Base-by-base conservation (phyloP, 176 grass and related monocot species). In the Phragmites australis region DNA sequence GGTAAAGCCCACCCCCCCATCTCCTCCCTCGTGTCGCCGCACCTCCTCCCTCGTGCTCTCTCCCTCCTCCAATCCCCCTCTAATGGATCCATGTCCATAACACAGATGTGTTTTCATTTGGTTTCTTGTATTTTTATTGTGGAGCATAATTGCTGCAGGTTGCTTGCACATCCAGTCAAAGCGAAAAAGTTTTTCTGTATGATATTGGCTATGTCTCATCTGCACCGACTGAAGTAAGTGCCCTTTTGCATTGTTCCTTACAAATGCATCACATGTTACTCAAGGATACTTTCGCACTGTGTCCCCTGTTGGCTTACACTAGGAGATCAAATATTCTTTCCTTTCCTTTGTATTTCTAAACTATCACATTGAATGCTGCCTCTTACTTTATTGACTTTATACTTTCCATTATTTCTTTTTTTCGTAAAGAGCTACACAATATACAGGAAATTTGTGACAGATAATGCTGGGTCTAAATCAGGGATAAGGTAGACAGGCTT, bases 131-230 rank as follows among this genome's bases (percentile, higher is more conserved):
- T 67, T 75, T 78, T 75, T n/a, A 69, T 81, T 56, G 19, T 70
- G 32, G 61, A 84, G 22, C n/a, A 65, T 83, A 68, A 34, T 6
- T 81, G 34, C 14, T 90, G 85, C 87, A 97, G 95, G 83, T 97
- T 83, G 95, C 81, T 85, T 97, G 92, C 81, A 71, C 81, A 80
- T 94, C 95, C 81, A 87, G 78, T 67, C 83, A 89, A 75, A 87
- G 34, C 75, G 89, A 94, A 37, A 82, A 85, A 68, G 67, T 97
- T 75, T 72, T 82, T 43, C 52, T 94, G 59, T 90, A 85, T 85
- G 92, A 97, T 82, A 94, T 97, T 60, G 81, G 92, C 44, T 92
- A 89, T 80, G 53, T 92, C 63, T 93, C 92, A 72, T 86, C 87
- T 22, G 58, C 55, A 31, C 94, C 91, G 25, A 86, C 69, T 82